Evolutionary conservation across 2,329 filamentous ascomycete genomes (phyloP).

Genomic region (Graphiopsis chlorocephala): DNA sequence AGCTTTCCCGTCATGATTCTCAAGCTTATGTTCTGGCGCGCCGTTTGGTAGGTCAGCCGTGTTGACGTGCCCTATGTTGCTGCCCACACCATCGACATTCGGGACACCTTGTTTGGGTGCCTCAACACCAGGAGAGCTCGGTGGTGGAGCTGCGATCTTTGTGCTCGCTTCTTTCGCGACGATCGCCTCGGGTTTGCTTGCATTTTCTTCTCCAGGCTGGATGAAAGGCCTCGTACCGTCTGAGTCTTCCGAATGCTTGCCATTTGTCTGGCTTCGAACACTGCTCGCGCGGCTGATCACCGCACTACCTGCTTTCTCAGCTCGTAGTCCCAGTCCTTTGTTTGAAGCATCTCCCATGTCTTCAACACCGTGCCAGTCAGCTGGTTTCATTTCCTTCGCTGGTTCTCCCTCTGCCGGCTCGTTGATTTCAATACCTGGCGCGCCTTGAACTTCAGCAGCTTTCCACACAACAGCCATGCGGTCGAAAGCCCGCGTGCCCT

Average conservation of each 20-base stretch:
- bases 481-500: constrained; percentile 80
- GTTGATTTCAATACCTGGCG: constrained; percentile 41
- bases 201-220: background rate
- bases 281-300: constrained; percentile 72
- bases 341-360: constrained; percentile 38
- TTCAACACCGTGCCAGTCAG: constrained; percentile 70
- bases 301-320: constrained; percentile 62
- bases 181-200: background rate
- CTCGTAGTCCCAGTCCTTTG: constrained; percentile 67
- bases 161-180: background rate
- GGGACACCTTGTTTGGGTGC: background rate
- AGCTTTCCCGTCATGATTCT: constrained; percentile 18
- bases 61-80: constrained; percentile 30
- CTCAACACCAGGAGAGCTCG: background rate
- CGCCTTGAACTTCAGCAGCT: constrained; percentile 32
- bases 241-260: background rate
- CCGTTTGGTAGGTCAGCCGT: constrained; percentile 45
- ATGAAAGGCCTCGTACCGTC: background rate
- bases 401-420: constrained; percentile 66
- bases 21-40: constrained; percentile 39
- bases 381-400: constrained; percentile 66
- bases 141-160: background rate
- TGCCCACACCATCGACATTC: constrained; percentile 23
- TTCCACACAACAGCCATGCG: constrained; percentile 83
- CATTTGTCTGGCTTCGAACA: constrained; percentile 35